Evolutionary conservation across 169 alveolate species (phyloP).

Genomic region (Theileria orientalis): DNA sequence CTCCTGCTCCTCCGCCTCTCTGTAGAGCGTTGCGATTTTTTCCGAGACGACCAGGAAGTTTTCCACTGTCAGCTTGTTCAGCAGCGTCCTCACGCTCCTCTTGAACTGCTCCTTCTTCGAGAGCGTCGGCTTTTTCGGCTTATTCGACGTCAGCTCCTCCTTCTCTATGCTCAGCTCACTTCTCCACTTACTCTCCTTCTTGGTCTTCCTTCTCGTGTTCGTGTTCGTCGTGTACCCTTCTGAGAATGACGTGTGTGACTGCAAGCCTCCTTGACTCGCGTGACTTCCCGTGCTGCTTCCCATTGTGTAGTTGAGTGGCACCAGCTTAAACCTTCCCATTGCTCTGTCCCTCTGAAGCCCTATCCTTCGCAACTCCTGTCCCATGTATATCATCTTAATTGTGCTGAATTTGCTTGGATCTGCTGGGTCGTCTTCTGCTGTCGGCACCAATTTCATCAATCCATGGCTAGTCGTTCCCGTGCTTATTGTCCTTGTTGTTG

Average conservation of each 20-base stretch:
- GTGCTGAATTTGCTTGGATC: background rate
- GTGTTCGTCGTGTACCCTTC: background rate
- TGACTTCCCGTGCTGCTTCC: background rate
- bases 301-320: constrained; percentile 16
- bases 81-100: constrained; percentile 78
- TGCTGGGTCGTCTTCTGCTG: background rate
- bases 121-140: constrained; percentile 51
- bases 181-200: background rate
- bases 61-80: constrained; percentile 87
- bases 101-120: constrained; percentile 73
- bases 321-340: constrained; percentile 24
- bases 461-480: background rate
- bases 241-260: background rate
- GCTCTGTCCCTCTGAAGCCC: background rate
- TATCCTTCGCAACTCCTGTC: background rate
- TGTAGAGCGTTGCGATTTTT: constrained; percentile 77
- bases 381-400: background rate
- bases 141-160: constrained; percentile 30
- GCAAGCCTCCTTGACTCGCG: background rate
- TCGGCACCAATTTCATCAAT: background rate
- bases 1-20: constrained; percentile 64
- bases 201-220: background rate
- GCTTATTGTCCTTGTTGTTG: background rate
- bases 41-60: constrained; percentile 84
- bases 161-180: constrained; percentile 1